Percentiles rank a stretch among this genome's conserved stretches.
These are phyloP conservation scores for Eragrostis tef DNA, from an alignment of 202 grass and related monocot species.

Conservation along the genomic window DNA sequence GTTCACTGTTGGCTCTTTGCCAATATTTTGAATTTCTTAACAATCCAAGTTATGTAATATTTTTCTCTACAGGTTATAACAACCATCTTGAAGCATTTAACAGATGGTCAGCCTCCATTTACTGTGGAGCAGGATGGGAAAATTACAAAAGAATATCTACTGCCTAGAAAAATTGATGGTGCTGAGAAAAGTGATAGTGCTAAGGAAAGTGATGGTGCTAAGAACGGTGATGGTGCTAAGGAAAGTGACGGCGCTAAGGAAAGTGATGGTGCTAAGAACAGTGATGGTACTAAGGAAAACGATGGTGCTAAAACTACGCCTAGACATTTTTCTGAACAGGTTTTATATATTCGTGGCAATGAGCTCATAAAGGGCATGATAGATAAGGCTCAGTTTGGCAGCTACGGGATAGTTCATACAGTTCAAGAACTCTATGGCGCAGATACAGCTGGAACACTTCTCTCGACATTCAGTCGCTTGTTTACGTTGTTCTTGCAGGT, in stretches of 20 bases:
- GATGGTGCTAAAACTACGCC: neutral
- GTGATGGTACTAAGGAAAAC: neutral
- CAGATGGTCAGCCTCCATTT: constrained; percentile 71
- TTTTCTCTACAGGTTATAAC: constrained; percentile 76
- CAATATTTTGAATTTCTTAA: neutral
- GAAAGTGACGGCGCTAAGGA: neutral
- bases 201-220: too few species aligned
- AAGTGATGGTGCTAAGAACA: neutral
- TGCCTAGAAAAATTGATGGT: constrained; percentile 1
- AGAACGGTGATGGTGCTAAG: too few species aligned
- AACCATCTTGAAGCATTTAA: constrained; percentile 87
- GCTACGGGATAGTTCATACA: constrained; percentile 78
- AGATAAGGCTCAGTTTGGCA: constrained; percentile 61
- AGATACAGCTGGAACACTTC: constrained; percentile 71
- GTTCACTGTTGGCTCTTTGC: neutral
- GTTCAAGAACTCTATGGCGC: constrained; percentile 93
- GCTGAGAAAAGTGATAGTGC: neutral
- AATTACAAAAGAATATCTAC: constrained; percentile 67
- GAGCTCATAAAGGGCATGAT: too few species aligned
- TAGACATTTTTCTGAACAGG: too few species aligned
- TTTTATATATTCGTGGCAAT: too few species aligned
- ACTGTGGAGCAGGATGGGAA: constrained; percentile 71
- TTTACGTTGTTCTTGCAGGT: too few species aligned
- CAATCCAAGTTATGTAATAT: neutral
- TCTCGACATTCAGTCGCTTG: constrained; percentile 85